Base-by-base conservation (phyloP, 140 eudicot species). In the Bidens hawaiensis region DNA sequence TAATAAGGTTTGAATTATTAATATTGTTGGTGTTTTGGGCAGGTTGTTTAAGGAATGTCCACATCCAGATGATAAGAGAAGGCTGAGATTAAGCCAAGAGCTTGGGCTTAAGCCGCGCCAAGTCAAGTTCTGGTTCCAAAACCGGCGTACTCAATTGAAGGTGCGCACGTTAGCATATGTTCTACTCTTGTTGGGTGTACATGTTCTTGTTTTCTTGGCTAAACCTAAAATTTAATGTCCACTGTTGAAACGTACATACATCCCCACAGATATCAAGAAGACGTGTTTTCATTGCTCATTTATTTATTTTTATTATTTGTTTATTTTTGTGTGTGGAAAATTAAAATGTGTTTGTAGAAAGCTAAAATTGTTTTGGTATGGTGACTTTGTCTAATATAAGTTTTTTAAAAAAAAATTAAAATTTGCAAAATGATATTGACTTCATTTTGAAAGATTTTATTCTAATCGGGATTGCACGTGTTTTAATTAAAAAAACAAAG, bases 101-200 rank as follows among this genome's bases (percentile, higher is more conserved):
- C 75, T 94, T 19, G 97, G 95, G 75, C 90, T 94, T 10, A 88
- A 88, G 53, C 99, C 99, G 1, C 83, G 99, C 10, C 99, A 94
- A 62, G 97, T 94, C 62, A 94, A 94, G 69, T 94, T 94, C 62
- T 94, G 99, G 99, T 94, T 94, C 73, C 99, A 94, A 62, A 94
- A 94, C 36, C 80, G 97, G 15, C 80, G 99, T 43, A 94, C 99
- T 14, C 99, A 94, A 64, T 78, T 94, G 97, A 94, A 94, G 99
- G 99, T 93, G n/a, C n/a, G n/a, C n/a, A n/a, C n/a, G n/a, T n/a
- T n/a, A n/a, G n/a, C n/a, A n/a, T n/a, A 42, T 43, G 60, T 24
- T 52, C 23, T 31, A 17, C 41, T 45, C 3, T 6, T 3, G 23
- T 42, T 4, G 40, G 33, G 51, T 64, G 55, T 50, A 40, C 67